Evolutionary conservation across 306 rosid genomes (phyloP), one percentile per base, ranked within the genome.

Genomic region (Lithocarpus polystachyus): DNA sequence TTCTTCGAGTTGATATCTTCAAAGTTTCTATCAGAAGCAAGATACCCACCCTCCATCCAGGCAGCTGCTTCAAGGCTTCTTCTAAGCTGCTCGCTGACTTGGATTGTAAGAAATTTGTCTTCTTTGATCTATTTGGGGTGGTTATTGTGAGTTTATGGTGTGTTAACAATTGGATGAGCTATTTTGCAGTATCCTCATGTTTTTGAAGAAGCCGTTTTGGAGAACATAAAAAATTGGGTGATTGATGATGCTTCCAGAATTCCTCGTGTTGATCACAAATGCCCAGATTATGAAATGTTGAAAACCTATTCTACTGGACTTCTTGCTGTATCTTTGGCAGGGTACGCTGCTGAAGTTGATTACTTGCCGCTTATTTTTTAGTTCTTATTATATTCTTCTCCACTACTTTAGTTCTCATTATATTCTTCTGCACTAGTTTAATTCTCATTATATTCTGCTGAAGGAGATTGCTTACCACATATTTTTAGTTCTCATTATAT

Each of bases 1-100:
- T 96, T 96, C 82, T 91, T 93, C 48, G 99, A 96, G 77, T 96
- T 96, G 75, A 87, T 96, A 83, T 96, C 99, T 67, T 82, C 92
- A 0, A 96, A 85, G 85, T 91, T 89, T 87, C 90, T 96, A 73
- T 86, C 89, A 43, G 99, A 93, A 70, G 26, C 85, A 0, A 85
- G 96, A 70, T 93, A 89, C 87, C 74, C 96, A 1, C 77, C 79
- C 73, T 83, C 96, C 0, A 43, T 96, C 78, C 92, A 82, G 85
- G 97, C 98, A 73, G 97, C 99, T 72, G 77, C 96, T 72, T 77
- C 87, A 23, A 91, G 99, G 79, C 91, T 96, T 82, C 87, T 93
- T 67, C 68, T 93, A 55, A 75, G 91, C 82, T 93, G 98, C 85
- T 96, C 99, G 4, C 83, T 88, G 19, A 90, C 96, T 77, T 91